Evolutionary conservation across 2,329 filamentous ascomycete species (phyloP).

Genomic region (Hyphodiscus sp.): DNA sequence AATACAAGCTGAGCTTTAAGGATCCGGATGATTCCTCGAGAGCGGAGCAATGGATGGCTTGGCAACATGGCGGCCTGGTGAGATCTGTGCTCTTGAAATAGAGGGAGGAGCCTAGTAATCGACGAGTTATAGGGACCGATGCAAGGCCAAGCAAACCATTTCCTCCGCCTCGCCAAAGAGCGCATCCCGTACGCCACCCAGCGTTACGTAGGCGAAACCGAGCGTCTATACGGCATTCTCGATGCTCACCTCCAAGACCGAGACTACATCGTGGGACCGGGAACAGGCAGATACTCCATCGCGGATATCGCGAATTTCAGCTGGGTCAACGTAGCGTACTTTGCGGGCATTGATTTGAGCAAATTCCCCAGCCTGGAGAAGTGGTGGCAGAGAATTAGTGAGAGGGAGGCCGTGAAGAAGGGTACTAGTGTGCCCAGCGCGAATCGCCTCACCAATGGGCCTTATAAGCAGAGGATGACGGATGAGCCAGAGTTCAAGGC

Average conservation of each 20-base stretch:
- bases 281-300: slow-evolving; percentile 51
- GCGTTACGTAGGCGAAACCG: slow-evolving; percentile 69
- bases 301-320: slow-evolving; percentile 69
- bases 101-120: slow-evolving; percentile 28
- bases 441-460: slow-evolving; percentile 35
- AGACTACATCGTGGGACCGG: slow-evolving; percentile 48
- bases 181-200: slow-evolving; percentile 64
- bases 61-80: slow-evolving; percentile 39
- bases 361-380: slow-evolving; percentile 60
- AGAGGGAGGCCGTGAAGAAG: slow-evolving; percentile 54
- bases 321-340: slow-evolving; percentile 55
- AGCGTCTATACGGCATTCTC: slow-evolving; percentile 67
- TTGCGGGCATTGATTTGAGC: slow-evolving; percentile 56
- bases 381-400: slow-evolving; percentile 59
- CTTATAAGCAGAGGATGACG: slow-evolving; percentile 35
- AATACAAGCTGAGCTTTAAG: slow-evolving; percentile 60
- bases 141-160: slow-evolving; percentile 73
- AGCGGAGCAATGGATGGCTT: slow-evolving; percentile 57
- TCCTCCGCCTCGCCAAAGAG: slow-evolving; percentile 60
- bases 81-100: slow-evolving; percentile 30
- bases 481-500: slow-evolving; percentile 42
- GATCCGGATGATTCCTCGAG: slow-evolving; percentile 38
- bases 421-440: slow-evolving; percentile 54
- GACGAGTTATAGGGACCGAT: slow-evolving; percentile 52
- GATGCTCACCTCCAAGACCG: slow-evolving; percentile 53